Percentiles rank a stretch among this genome's conserved stretches.
These are phyloP conservation scores for Hypoxylon sp. DNA, from an alignment of 2,329 filamentous ascomycete species.

Conservation along the genomic window DNA sequence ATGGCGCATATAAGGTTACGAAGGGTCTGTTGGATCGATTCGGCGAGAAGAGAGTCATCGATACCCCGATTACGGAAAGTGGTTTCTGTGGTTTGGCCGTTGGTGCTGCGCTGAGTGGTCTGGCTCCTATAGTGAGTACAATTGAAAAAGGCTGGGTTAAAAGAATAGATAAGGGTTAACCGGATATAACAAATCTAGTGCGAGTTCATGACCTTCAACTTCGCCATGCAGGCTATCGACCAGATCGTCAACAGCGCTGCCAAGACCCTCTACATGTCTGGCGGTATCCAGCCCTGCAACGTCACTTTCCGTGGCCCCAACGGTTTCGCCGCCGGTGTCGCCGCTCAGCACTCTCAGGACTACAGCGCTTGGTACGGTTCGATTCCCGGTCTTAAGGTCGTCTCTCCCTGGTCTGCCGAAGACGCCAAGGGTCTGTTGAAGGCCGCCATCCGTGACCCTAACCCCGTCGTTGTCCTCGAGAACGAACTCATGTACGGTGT, in stretches of 20 bases:
- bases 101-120: conserved; percentile 92
- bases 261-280: conserved; percentile 99
- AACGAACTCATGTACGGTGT: conserved; percentile 95
- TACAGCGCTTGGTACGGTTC: conserved; percentile 99
- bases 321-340: conserved; percentile 96
- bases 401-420: conserved; percentile 95
- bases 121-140: conserved; percentile 88
- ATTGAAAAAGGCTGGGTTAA: neutral
- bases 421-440: conserved; percentile 98
- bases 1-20: conserved; percentile 99
- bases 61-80: conserved; percentile 97
- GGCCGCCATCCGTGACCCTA: conserved; percentile 97
- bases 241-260: conserved; percentile 99
- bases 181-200: conserved; percentile 67
- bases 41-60: conserved; percentile 96
- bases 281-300: conserved; percentile 99
- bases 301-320: conserved; percentile 99
- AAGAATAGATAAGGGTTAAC: conserved; percentile 23
- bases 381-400: conserved; percentile 97
- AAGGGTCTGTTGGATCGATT: conserved; percentile 98
- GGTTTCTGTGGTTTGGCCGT: conserved; percentile 95
- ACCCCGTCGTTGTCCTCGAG: conserved; percentile 92
- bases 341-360: conserved; percentile 98
- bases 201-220: conserved; percentile 99
- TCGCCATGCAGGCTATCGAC: conserved; percentile 99